Evolutionary conservation across 2,329 filamentous ascomycete genomes (phyloP), one percentile per base, ranked within the genome.

Genomic region (Colletotrichum spinosum): DNA sequence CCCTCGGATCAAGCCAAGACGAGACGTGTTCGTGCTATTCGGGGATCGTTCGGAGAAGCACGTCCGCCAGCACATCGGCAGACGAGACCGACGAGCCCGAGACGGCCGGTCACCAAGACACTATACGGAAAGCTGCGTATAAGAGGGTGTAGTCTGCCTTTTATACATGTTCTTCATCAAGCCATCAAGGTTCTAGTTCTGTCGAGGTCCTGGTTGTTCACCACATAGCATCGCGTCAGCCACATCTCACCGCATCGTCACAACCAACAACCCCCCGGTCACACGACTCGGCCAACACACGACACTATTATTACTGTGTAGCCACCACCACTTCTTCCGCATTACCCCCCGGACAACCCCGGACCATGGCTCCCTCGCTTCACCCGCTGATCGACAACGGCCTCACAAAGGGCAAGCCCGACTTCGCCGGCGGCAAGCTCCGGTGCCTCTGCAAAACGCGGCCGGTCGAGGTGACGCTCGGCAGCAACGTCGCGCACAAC

Each of bases 331-430:
- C 25, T 25, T 25, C 25, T 25, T 25, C 25, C 25, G 25, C 25
- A 25, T 5, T 3, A 1, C 25, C 25, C 25, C 25, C 25, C 25
- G 25, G 25, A 25, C 34, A 45, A 25, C 41, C 35, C 39, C 35
- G 50, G 35, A 68, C 58, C 62, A 79, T 76, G 77, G 71, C 74
- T 50, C 76, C 75, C 34, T 84, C 83, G 17, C 80, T 91, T 15
- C 89, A 91, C 77, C 89, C 89, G 48, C 74, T 84, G 55, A 79
- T 91, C 77, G 86, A 90, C 78, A 86, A 86, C 70, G 88, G 88
- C 74, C 71, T 91, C 74, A 79, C 77, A 63, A 86, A 86, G 70
- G 88, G 88, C 68, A 73, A 79, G 55, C 55, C 82, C 38, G 78
- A 80, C 76, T 88, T 88, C 76, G 50, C 81, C 1, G 89, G 89